phyloP scores from a whole-genome alignment of 805 yeast genomes.

The Myxozyma vanderwaltii region DNA sequence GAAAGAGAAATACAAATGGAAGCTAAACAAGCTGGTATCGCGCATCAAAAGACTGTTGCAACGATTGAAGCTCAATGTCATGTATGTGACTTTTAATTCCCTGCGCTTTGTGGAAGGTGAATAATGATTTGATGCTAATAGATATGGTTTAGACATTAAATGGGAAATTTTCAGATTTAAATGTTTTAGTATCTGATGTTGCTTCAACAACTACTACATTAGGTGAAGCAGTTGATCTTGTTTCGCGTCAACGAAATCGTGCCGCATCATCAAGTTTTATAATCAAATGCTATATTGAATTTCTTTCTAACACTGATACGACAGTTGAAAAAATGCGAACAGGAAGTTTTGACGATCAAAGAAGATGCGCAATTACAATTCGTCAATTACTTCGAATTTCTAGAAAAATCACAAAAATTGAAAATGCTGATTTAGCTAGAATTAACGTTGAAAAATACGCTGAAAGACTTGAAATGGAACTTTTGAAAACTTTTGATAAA shows the following conservation, averaged over 20 bases:
- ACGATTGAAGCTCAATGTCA: constrained; percentile 21
- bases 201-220: constrained; percentile 65
- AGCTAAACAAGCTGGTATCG: constrained; percentile 51
- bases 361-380: constrained; percentile 68
- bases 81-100: constrained; percentile 6
- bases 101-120: no score
- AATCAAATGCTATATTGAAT: constrained; percentile 74
- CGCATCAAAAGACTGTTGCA: constrained; percentile 15
- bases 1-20: constrained; percentile 57
- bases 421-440: constrained; percentile 39
- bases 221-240: constrained; percentile 65
- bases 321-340: constrained; percentile 62
- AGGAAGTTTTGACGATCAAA: constrained; percentile 56
- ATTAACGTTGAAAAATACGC: constrained; percentile 67
- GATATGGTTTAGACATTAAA: constrained; percentile 41
- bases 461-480: constrained; percentile 69
- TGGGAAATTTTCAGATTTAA: constrained; percentile 55
- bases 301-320: constrained; percentile 57
- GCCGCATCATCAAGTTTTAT: constrained; percentile 71
- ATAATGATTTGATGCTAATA: no score
- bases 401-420: constrained; percentile 51
- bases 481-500: constrained; percentile 68
- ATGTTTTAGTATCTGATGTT: constrained; percentile 56
- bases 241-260: constrained; percentile 72
- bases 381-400: constrained; percentile 67